A percentile compares a stretch with the other conserved stretches of the same genome.
phyloP scores from a whole-genome alignment of 352 stramenopile species.

The Globisporangium recalcitrans region DNA sequence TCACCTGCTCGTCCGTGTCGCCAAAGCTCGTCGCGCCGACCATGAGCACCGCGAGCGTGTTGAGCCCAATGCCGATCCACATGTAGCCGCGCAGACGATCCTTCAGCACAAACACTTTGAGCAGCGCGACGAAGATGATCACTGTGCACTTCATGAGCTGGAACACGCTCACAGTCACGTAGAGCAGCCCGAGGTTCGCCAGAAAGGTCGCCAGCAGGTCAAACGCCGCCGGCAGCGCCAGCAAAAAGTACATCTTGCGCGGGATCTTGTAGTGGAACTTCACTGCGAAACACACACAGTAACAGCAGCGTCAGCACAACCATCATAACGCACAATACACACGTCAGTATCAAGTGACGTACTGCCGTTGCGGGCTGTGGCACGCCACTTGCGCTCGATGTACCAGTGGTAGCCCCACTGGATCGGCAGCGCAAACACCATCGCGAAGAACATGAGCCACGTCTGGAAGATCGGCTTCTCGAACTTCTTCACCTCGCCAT shows the following conservation, averaged over 20 bases:
- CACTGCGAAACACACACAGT: constrained; percentile 24
- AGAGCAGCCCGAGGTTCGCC: constrained; percentile 92
- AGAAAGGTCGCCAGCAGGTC: constrained; percentile 92
- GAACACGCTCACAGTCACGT: constrained; percentile 88
- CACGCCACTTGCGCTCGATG: constrained; percentile 64
- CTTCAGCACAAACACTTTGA: constrained; percentile 93
- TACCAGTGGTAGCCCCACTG: constrained; percentile 86
- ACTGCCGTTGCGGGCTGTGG: constrained; percentile 50
- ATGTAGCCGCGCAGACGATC: constrained; percentile 91
- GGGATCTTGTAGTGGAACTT: constrained; percentile 82
- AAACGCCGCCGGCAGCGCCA: constrained; percentile 91
- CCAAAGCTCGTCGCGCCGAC: constrained; percentile 93
- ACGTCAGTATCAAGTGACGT: constrained; percentile 33
- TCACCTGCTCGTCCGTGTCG: constrained; percentile 54
- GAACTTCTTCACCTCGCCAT: constrained; percentile 89
- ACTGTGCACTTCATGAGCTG: constrained; percentile 89
- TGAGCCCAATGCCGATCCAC: constrained; percentile 95
- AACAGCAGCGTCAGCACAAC: background rate
- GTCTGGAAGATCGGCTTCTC: constrained; percentile 95
- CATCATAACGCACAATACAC: too few relatives aligned
- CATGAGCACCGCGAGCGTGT: constrained; percentile 91
- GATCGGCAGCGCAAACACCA: constrained; percentile 92
- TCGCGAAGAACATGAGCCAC: constrained; percentile 96
- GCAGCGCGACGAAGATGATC: constrained; percentile 96
- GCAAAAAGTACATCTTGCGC: constrained; percentile 91